Conservation (phyloP, 78 protist species). For the Emiliania huxleyi region DNA sequence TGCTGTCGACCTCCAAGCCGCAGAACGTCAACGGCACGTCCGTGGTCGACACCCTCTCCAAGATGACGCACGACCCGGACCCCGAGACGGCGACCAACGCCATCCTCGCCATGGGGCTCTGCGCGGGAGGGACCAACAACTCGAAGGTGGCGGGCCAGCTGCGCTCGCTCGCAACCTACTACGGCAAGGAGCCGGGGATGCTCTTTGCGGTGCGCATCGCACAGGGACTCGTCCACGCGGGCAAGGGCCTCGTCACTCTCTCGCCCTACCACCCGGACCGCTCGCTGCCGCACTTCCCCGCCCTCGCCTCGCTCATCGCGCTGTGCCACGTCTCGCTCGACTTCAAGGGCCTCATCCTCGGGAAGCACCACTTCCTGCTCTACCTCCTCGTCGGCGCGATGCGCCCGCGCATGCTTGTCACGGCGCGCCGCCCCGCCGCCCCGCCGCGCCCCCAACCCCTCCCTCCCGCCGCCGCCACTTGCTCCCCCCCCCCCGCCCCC, state of each 20-base stretch:
- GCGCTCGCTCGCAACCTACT: conserved; percentile 51
- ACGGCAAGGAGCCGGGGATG: conserved; percentile 41
- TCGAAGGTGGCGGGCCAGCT: conserved; percentile 87
- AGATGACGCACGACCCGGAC: conserved; percentile 91
- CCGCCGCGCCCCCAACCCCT: no score
- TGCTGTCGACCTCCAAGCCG: conserved; percentile 86
- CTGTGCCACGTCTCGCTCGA: conserved; percentile 76
- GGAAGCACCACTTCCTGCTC: conserved; percentile 85
- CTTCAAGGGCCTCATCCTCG: conserved; percentile 68
- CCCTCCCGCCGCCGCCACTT: no score
- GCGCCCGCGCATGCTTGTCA: conserved; percentile 92
- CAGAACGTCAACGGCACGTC: not conserved
- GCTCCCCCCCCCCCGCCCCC: no score
- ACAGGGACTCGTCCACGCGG: conserved; percentile 89
- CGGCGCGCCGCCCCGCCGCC: conserved; percentile 19
- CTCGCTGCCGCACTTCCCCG: conserved; percentile 44
- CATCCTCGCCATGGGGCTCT: conserved; percentile 75
- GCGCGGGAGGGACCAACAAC: conserved; percentile 96
- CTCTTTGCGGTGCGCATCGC: conserved; percentile 44
- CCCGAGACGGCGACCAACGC: conserved; percentile 62
- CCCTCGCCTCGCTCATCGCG: conserved; percentile 48
- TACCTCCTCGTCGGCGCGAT: conserved; percentile 71
- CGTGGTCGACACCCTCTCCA: conserved; percentile 53
- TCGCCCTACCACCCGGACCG: conserved; percentile 78
- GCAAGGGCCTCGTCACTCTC: conserved; percentile 78